Conservation (phyloP, 805 yeast species). For the Wickerhamomyces queroliae region DNA sequence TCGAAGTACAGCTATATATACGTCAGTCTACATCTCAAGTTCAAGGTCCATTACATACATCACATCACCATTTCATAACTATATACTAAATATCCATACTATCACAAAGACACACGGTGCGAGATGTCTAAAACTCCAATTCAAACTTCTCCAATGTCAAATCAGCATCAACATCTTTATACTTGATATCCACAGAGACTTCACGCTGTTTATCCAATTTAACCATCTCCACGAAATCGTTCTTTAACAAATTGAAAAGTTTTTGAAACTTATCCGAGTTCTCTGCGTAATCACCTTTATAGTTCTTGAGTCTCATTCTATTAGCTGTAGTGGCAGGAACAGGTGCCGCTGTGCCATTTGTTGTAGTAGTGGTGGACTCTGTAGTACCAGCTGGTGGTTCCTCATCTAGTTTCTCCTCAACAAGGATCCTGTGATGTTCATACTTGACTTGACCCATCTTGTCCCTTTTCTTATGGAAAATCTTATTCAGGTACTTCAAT, state of each 20-base stretch:
- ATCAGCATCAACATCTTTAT: neutral
- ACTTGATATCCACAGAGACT: neutral
- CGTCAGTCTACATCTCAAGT: too few relatives aligned
- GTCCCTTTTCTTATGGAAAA: conserved; percentile 9
- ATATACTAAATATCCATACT: too few relatives aligned
- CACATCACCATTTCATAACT: too few relatives aligned
- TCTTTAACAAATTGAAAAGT: conserved; percentile 8
- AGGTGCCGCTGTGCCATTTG: neutral
- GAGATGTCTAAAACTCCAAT: too few relatives aligned
- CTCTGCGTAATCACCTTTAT: conserved; percentile 23
- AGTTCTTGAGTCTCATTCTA: conserved; percentile 19
- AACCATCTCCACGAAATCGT: conserved; percentile 2
- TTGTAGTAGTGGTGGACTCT: conserved; percentile 2
- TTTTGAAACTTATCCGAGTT: conserved; percentile 13
- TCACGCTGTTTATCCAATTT: neutral
- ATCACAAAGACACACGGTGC: too few relatives aligned
- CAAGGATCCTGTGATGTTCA: conserved; percentile 12
- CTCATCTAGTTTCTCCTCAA: conserved; percentile 4
- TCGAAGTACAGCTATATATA: too few relatives aligned
- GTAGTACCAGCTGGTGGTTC: conserved; percentile 10
- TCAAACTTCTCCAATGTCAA: neutral
- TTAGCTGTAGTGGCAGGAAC: neutral
- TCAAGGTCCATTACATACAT: too few relatives aligned
- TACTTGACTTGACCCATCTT: conserved; percentile 13
- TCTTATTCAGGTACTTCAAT: conserved; percentile 7